phyloP scores from a whole-genome alignment of 768 basidiomycete species.

The Saitozyma sp. region DNA sequence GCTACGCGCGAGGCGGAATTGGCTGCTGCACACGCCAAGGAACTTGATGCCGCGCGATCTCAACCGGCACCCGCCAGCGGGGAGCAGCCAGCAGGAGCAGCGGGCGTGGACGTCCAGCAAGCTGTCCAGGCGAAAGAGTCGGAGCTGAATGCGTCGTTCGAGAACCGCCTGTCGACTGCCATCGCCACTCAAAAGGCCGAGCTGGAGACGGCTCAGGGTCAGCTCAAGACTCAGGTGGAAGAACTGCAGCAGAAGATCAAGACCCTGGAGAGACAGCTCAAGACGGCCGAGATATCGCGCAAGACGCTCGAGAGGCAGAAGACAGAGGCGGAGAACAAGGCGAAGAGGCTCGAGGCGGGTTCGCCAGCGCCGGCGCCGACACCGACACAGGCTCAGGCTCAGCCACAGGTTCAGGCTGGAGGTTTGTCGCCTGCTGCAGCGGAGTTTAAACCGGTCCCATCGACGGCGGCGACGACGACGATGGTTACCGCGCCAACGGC shows the following conservation, averaged over 20 bases:
- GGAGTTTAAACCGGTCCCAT: slow-evolving; percentile 20
- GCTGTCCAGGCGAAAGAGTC: slow-evolving; percentile 23
- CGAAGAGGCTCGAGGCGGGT: slow-evolving; percentile 33
- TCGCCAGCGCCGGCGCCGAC: slow-evolving; percentile 11
- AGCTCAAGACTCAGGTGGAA: slow-evolving; percentile 29
- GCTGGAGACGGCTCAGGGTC: slow-evolving; percentile 9
- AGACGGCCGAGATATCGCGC: slow-evolving; percentile 40
- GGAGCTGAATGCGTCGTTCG: slow-evolving; percentile 23
- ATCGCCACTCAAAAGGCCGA: slow-evolving; percentile 16
- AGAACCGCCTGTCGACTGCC: slow-evolving; percentile 24
- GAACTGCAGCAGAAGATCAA: slow-evolving; percentile 36
- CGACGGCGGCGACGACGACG: slow-evolving; percentile 8
- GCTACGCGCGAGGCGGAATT: slow-evolving; percentile 39
- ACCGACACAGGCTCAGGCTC: background rate
- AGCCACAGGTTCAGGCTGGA: background rate
- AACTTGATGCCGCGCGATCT: slow-evolving; percentile 22
- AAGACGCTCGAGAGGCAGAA: slow-evolving; percentile 45
- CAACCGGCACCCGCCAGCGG: background rate
- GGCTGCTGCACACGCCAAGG: slow-evolving; percentile 19
- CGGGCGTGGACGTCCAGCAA: slow-evolving; percentile 7
- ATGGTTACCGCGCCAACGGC: slow-evolving; percentile 11
- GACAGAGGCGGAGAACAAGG: slow-evolving; percentile 29
- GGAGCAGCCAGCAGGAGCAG: background rate
- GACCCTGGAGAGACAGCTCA: slow-evolving; percentile 32
- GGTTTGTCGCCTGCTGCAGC: slow-evolving; percentile 18